Evolutionary conservation across 2,329 filamentous ascomycete species (phyloP).

Genomic region (Rutstroemia sp.): DNA sequence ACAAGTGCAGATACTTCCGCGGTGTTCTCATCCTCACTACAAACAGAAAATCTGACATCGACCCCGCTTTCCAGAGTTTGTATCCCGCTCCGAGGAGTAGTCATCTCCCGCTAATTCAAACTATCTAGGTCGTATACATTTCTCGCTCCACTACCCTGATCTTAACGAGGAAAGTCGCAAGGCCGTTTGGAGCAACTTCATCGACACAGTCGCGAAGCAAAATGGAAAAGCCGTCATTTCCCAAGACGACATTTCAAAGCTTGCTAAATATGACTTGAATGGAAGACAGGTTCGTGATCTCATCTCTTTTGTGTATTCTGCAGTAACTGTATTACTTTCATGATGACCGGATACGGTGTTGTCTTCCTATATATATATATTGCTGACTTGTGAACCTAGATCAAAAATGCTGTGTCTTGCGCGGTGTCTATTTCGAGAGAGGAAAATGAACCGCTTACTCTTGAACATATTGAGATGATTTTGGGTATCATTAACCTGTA

Average conservation of each 20-base stretch:
- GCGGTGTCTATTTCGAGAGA: constrained; percentile 1
- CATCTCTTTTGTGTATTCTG: background rate
- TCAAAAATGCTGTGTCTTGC: constrained; percentile 2
- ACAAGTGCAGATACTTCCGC: background rate
- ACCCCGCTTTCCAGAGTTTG: constrained; percentile 2
- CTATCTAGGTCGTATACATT: constrained; percentile 4
- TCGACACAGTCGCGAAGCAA: background rate
- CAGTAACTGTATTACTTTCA: background rate
- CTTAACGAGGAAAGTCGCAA: background rate
- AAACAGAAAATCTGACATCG: constrained; percentile 1
- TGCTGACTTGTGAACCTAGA: background rate
- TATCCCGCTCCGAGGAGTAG: background rate
- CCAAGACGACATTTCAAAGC: background rate
- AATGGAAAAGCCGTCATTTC: background rate
- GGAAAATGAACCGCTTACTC: background rate
- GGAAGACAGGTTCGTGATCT: background rate
- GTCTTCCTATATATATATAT: background rate
- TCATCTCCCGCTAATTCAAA: background rate
- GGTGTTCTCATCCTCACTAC: constrained; percentile 3
- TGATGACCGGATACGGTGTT: background rate
- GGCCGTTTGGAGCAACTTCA: background rate
- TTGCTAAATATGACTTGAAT: constrained; percentile 1
- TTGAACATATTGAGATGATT: constrained; percentile 5
- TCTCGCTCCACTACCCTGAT: constrained; percentile 2
- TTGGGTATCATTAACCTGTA: background rate